These are phyloP conservation scores for Diaporthe ilicicola DNA, from an alignment of 2,329 filamentous ascomycete species.

Conservation along the genomic window DNA sequence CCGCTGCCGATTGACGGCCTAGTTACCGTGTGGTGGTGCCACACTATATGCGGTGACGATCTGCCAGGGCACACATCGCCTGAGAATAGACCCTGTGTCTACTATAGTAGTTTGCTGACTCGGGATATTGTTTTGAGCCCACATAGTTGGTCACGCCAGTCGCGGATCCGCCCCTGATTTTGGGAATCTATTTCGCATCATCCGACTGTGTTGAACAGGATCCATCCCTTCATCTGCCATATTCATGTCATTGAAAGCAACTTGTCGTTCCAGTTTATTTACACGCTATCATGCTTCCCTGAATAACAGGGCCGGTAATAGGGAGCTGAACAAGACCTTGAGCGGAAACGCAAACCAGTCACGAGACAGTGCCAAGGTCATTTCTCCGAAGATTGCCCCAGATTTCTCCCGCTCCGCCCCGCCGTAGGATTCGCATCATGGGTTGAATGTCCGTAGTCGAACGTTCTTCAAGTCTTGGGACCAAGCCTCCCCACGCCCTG, in stretches of 20 bases:
- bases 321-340: background rate
- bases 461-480: constrained; percentile 14
- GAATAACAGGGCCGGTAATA: no score
- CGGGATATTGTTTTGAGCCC: background rate
- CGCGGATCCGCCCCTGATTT: constrained; percentile 8
- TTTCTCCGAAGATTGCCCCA: constrained; percentile 20
- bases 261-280: no score
- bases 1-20: background rate
- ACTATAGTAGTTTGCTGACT: constrained; percentile 10
- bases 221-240: background rate
- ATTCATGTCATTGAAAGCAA: background rate
- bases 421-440: constrained; percentile 10
- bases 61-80: background rate
- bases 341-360: background rate
- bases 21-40: background rate
- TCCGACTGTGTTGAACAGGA: background rate
- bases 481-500: constrained; percentile 19
- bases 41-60: background rate
- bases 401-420: constrained; percentile 14
- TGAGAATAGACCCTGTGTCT: constrained; percentile 4
- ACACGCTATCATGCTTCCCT: background rate
- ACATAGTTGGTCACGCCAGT: background rate
- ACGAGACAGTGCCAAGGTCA: constrained; percentile 6
- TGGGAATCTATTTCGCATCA: background rate
- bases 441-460: constrained; percentile 5